Base-by-base conservation (phyloP, 106 monocot species). In the Phalaenopsis aphrodite region DNA sequence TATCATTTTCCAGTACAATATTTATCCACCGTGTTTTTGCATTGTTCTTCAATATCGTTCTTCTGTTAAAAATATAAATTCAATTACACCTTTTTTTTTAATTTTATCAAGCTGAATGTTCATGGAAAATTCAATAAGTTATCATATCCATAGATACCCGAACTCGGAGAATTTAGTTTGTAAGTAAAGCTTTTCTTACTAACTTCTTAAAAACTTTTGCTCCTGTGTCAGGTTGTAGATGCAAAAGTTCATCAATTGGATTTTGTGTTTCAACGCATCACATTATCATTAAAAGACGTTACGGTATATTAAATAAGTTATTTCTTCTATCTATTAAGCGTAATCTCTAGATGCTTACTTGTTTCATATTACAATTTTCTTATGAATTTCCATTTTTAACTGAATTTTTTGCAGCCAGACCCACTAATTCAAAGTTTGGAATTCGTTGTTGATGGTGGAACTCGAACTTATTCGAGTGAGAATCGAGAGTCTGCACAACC, bases 241-340 rank as follows among this genome's bases (percentile, higher is more conserved):
- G 97, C 97, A 73, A 98, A 91, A 87, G 97, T 98, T 83, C 88
- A 89, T 82, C 90, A 94, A 77, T 83, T 98, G 75, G 94, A 98
- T 86, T 92, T 80, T 89, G 79, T 78, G 69, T 88, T 87, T 77
- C 90, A 87, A 71, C 90, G 94, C 43, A 94, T 98, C 80, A 84
- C 80, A 46, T 87, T 98, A 58, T 94, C 97, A 71, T 81, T 98
- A 24, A 98, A 89, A 84, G 94, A 92, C 76, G 85, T 94, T 78
- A 91, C 45, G 87, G 97, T 98, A 92, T 45, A 8, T 8, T 15
- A 41, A 75, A 43, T 43, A 45, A 39, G 41, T 45, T 43, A 16
- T 15, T 3, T 46, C 6, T 82, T 65, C 79, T 58, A 38, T 36
- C 46, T 19, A 3, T 68, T 83, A 10, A 16, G 18, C 8, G 3